Evolutionary conservation across 345 rosid species (phyloP), one percentile per base, ranked within the genome.

Genomic region (Bruguiera gymnorhiza): DNA sequence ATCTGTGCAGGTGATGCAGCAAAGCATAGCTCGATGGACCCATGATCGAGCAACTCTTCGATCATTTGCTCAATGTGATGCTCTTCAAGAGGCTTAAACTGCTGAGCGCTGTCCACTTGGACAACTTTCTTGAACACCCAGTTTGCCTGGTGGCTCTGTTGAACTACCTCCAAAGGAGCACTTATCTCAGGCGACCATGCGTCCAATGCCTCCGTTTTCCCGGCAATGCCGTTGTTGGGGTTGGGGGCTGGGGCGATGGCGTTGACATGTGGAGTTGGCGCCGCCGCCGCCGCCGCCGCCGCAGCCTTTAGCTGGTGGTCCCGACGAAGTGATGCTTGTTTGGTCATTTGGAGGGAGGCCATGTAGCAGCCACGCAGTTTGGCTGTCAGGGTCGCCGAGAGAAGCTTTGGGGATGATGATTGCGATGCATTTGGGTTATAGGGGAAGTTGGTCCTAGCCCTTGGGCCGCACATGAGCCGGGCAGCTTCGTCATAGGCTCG

Each of bases 401-500:
- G 91, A 43, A 92, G 94, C 73, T 92, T 92, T 4, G 98, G 89
- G 15, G 97, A 82, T 1, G 95, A 72, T 18, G 97, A 80, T 30
- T 86, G 96, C 0, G 87, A 43, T 3, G 86, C 81, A 67, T 80
- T 88, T 13, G 96, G 96, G 77, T 85, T 88, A 69, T 85, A 90
- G 8, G 96, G 94, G 85, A 95, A 95, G 71, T 95, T 95, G 66
- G 99, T 92, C 73, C 98, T 83, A 2, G 99, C 92, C 73, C 97
- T 84, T 0, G 94, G 92, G 0, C 99, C 99, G 32, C 98, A 88
- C 98, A 95, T 95, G 36, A 95, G 89, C 83, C 99, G 83, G 6
- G 99, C 99, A 3, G 99, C 99, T 69, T 95, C 99, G 24, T 95
- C 99, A 36, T 95, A 95, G 6, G 99, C 98, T 31, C 90, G 76